Evolutionary conservation across 106 monocot genomes (phyloP).

Genomic region (Agapanthus africanus): DNA sequence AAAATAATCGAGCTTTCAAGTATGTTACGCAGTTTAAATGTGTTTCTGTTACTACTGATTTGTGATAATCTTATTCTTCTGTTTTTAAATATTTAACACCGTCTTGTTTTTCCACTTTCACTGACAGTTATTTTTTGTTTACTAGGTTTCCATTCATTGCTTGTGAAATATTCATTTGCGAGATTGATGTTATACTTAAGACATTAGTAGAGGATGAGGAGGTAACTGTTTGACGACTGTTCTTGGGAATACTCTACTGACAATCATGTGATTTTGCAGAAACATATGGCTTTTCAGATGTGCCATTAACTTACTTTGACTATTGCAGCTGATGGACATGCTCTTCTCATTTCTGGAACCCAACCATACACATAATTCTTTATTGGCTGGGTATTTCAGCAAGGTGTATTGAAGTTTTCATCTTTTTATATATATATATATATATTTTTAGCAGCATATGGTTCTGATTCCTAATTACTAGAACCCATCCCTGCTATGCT

Average conservation of each 20-base stretch:
- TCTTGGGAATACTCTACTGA: conserved; percentile 1
- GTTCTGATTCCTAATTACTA: background rate
- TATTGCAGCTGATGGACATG: conserved; percentile 49
- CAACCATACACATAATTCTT: conserved; percentile 28
- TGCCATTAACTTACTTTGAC: background rate
- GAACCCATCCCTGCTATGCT: background rate
- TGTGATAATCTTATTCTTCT: background rate
- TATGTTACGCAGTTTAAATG: conserved; percentile 12
- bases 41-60: background rate
- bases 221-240: conserved; percentile 25
- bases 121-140: conserved; percentile 12
- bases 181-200: conserved; percentile 64
- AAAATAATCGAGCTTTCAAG: conserved; percentile 66
- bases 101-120: background rate
- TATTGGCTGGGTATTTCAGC: conserved; percentile 59
- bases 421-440: background rate
- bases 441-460: background rate
- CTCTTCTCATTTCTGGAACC: conserved; percentile 63
- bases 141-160: conserved; percentile 78
- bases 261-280: conserved; percentile 6
- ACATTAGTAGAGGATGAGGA: conserved; percentile 75
- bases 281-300: background rate
- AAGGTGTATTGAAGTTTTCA: conserved; percentile 24
- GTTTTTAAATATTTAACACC: background rate
- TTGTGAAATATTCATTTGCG: conserved; percentile 74